phyloP scores from a whole-genome alignment of 768 basidiomycete genomes.

The Ramaria sp. region DNA sequence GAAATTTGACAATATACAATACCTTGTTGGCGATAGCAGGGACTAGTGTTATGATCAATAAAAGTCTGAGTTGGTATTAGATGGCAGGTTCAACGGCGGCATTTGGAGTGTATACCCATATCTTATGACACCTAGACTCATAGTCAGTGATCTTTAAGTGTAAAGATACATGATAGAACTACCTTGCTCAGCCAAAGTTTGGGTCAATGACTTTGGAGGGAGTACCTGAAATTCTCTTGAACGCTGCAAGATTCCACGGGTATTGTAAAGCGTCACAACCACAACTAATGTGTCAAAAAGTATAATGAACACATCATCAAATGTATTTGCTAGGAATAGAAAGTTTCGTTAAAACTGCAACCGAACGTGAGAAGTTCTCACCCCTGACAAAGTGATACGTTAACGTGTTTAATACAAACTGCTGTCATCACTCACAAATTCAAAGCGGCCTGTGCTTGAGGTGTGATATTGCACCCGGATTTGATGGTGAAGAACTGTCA shows the following conservation, averaged over 20 bases:
- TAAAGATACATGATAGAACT: neutral
- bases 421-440: no score
- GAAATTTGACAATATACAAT: neutral
- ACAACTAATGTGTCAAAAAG: neutral
- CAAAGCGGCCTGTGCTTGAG: no score
- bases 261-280: neutral
- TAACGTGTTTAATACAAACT: no score
- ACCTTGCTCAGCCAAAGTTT: neutral
- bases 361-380: neutral
- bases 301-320: neutral
- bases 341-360: neutral
- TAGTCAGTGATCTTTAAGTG: neutral
- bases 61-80: neutral
- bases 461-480: no score
- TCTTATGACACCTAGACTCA: neutral
- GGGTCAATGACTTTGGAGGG: neutral
- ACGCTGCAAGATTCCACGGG: neutral
- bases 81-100: neutral
- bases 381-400: neutral
- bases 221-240: neutral
- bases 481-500: no score
- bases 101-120: neutral
- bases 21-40: neutral
- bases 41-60: neutral
- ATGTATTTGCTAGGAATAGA: neutral